Evolutionary conservation across 2,329 filamentous ascomycete species (phyloP).

Genomic region (Phoma sp.): DNA sequence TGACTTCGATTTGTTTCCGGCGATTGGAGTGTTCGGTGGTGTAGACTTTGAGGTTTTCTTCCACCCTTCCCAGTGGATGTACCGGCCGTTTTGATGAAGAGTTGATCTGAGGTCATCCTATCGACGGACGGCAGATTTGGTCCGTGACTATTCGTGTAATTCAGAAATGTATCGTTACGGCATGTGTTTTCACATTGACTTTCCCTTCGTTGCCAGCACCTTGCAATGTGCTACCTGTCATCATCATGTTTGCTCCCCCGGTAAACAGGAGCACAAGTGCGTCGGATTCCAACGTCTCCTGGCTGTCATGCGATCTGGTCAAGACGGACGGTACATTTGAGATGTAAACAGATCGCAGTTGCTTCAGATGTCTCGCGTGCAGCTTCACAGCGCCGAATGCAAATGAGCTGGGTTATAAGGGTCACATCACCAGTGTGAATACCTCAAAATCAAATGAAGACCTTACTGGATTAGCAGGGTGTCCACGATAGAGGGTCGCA

Average conservation of each 20-base stretch:
- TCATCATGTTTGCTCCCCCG: too few species aligned
- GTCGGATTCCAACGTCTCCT: background rate
- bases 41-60: conserved; percentile 74
- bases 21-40: conserved; percentile 74
- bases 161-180: too few species aligned
- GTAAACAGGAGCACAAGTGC: background rate
- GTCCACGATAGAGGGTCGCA: too few species aligned
- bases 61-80: conserved; percentile 66
- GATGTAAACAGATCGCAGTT: conserved; percentile 26
- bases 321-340: conserved; percentile 16
- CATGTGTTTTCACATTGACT: too few species aligned
- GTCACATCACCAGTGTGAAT: conserved; percentile 19
- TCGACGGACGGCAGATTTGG: too few species aligned
- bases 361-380: conserved; percentile 17
- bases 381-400: conserved; percentile 14
- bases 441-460: conserved; percentile 27
- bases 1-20: conserved; percentile 72
- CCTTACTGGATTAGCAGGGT: too few species aligned
- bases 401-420: conserved; percentile 23
- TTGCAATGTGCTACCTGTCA: too few species aligned
- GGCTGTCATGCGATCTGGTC: background rate
- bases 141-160: too few species aligned
- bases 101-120: background rate
- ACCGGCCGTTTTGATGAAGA: conserved; percentile 29
- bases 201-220: too few species aligned